These are phyloP conservation scores for Cystoderma amianthinum DNA, from an alignment of 768 basidiomycete species.

Conservation along the genomic window DNA sequence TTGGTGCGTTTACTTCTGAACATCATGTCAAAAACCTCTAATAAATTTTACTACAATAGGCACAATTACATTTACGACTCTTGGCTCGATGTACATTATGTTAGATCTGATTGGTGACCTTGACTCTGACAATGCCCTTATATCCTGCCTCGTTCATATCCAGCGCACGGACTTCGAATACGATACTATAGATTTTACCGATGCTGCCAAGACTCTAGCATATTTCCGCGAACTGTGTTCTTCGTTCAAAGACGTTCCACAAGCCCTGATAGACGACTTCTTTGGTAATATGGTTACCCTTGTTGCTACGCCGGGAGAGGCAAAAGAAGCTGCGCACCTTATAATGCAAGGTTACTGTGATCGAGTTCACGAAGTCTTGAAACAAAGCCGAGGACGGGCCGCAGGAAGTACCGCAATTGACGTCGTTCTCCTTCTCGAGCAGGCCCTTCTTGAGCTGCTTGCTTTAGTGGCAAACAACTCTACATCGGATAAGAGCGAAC, in stretches of 20 bases:
- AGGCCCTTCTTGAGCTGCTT: no score
- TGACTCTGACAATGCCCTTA: slow-evolving; percentile 16
- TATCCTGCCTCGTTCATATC: slow-evolving; percentile 20
- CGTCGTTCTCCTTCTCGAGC: no score
- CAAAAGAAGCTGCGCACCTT: slow-evolving; percentile 14
- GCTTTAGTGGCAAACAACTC: no score
- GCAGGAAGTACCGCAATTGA: no score
- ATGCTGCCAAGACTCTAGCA: slow-evolving; percentile 10
- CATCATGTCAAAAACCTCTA: neutral
- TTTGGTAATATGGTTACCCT: slow-evolving; percentile 7
- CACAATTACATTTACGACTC: slow-evolving; percentile 3
- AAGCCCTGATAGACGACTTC: slow-evolving; percentile 8
- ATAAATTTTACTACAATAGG: neutral
- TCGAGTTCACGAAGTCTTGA: slow-evolving; percentile 20
- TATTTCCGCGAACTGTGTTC: slow-evolving; percentile 20
- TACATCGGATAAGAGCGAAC: no score
- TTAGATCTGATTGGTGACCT: slow-evolving; percentile 18
- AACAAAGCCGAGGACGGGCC: slow-evolving; percentile 11
- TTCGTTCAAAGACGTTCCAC: slow-evolving; percentile 15
- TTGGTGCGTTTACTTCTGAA: slow-evolving; percentile 15
- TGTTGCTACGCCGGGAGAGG: slow-evolving; percentile 8
- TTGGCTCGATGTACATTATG: slow-evolving; percentile 9
- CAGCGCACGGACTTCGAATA: slow-evolving; percentile 21
- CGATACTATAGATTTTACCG: slow-evolving; percentile 15
- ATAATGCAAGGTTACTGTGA: slow-evolving; percentile 17